These are phyloP conservation scores for Trichaptum fuscoviolaceum DNA, from an alignment of 768 basidiomycete species.

Conservation along the genomic window DNA sequence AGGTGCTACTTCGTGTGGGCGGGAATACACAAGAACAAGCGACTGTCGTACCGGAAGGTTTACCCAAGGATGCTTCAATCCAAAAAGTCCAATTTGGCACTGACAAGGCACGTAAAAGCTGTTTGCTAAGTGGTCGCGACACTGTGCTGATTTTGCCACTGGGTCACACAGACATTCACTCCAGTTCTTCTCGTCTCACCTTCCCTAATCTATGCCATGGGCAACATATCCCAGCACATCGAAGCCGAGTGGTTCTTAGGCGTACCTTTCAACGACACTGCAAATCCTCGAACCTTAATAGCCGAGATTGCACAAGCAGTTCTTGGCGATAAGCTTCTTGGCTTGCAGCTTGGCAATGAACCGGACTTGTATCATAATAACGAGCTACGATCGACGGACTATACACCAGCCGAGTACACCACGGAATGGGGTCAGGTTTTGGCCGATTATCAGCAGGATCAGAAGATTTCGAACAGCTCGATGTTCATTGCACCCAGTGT, in stretches of 20 bases:
- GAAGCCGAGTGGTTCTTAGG: conserved; percentile 24
- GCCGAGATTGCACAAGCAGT: conserved; percentile 56
- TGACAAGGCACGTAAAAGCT: conserved; percentile 36
- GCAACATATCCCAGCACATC: conserved; percentile 40
- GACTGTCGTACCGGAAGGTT: conserved; percentile 41
- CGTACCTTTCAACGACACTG: conserved; percentile 63
- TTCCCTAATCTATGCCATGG: conserved; percentile 63
- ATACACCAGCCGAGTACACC: conserved; percentile 37
- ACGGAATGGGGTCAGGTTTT: conserved; percentile 47
- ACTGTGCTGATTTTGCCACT: conserved; percentile 9
- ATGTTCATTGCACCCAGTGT: conserved; percentile 62
- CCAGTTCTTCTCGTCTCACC: conserved; percentile 58
- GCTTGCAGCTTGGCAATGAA: conserved; percentile 70
- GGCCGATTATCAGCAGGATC: conserved; percentile 35
- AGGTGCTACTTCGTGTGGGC: conserved; percentile 63
- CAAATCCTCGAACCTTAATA: conserved; percentile 46
- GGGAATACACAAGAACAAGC: conserved; percentile 77
- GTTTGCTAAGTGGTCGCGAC: not conserved
- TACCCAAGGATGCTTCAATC: conserved; percentile 39
- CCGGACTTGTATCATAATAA: conserved; percentile 61
- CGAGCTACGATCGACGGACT: conserved; percentile 17
- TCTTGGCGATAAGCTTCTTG: conserved; percentile 61
- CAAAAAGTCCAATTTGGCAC: conserved; percentile 37
- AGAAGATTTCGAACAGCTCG: conserved; percentile 33
- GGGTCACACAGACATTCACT: conserved; percentile 55